Evolutionary conservation across 148 eudicot species (phyloP), one percentile per base, ranked within the genome.

Genomic region (Chenopodium album): DNA sequence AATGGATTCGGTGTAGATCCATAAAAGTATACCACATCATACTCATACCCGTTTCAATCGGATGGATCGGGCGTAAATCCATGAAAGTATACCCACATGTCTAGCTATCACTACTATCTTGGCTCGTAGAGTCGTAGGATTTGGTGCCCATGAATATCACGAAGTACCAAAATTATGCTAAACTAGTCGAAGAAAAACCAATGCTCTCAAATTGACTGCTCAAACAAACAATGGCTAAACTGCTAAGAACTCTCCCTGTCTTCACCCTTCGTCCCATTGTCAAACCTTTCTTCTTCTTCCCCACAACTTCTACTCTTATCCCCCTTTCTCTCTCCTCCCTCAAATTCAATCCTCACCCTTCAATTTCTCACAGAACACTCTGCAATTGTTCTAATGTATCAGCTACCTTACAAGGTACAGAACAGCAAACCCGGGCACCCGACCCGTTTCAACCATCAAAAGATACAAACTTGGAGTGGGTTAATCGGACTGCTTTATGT

Each of bases 381-480:
- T 78, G 64, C 50, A 9, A 34, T 46, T 47, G 14, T 48, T 75
- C 73, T 73, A 48, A 65, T 32, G 14, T 54, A 47, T 81, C 83
- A n/a, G 73, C 79, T 75, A 29, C 34, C 13, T 73, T 48, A 46
- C 50, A 75, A 32, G 71, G 52, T 34, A 16, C 73, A 0, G 73
- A 73, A 64, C 77, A 73, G 71, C 84, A 65, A 1, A 70, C 76
- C 77, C 83, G 71, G 78, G 23, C 7, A 9, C 73, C 88, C 65
- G 86, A 78, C 75, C 80, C 84, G 22, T 17, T 52, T 12, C 79
- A 82, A 20, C 64, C 82, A 16, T 72, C 68, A 9, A 60, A 85
- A 37, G 93, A 86, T 5, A 37, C 89, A 44, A 13, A 47, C 32
- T 90, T 90, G 16, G 83, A 90, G n/a, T 95, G 94, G 98, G 94